A percentile compares a stretch with the other conserved stretches of the same genome.
These are phyloP conservation scores for Sequoiadendron giganteum DNA, from an alignment of 75 land plant genomes.

Conservation along the genomic window DNA sequence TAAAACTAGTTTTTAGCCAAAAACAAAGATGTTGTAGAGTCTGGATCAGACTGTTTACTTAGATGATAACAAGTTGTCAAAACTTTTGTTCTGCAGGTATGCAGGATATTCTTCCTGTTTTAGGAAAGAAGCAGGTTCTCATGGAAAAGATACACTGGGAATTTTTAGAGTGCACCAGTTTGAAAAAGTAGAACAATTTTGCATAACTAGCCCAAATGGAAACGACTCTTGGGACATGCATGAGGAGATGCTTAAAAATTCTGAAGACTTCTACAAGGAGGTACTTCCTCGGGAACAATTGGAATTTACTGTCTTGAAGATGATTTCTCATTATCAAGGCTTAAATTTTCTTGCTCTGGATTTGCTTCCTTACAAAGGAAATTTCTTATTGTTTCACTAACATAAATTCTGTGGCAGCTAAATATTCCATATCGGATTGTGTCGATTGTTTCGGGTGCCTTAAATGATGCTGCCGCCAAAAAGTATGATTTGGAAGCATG, in stretches of 20 bases:
- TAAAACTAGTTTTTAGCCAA: neutral
- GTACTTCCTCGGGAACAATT: slow-evolving; percentile 20
- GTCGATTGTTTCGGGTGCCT: slow-evolving; percentile 90
- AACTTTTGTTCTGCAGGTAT: slow-evolving; percentile 51
- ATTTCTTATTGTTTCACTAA: neutral
- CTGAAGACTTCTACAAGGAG: slow-evolving; percentile 92
- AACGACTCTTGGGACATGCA: slow-evolving; percentile 93
- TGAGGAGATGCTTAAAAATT: slow-evolving; percentile 94
- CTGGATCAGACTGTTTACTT: neutral
- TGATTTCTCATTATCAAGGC: neutral
- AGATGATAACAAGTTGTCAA: neutral
- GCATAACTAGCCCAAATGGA: slow-evolving; percentile 84
- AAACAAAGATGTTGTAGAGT: too few relatives aligned
- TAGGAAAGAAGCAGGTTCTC: slow-evolving; percentile 95
- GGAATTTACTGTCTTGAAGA: neutral
- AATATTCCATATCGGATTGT: slow-evolving; percentile 84
- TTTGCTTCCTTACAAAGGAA: neutral
- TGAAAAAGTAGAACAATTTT: slow-evolving; percentile 97
- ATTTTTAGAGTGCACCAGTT: slow-evolving; percentile 98
- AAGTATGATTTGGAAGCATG: slow-evolving; percentile 97
- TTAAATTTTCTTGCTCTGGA: slow-evolving; percentile 4
- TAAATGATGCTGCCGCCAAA: slow-evolving; percentile 97
- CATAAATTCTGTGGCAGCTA: slow-evolving; percentile 46
- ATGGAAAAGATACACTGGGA: slow-evolving; percentile 94
- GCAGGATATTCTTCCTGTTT: slow-evolving; percentile 97